Conservation (phyloP, 2,329 filamentous ascomycete genomes). For the Fusarium sp. region DNA sequence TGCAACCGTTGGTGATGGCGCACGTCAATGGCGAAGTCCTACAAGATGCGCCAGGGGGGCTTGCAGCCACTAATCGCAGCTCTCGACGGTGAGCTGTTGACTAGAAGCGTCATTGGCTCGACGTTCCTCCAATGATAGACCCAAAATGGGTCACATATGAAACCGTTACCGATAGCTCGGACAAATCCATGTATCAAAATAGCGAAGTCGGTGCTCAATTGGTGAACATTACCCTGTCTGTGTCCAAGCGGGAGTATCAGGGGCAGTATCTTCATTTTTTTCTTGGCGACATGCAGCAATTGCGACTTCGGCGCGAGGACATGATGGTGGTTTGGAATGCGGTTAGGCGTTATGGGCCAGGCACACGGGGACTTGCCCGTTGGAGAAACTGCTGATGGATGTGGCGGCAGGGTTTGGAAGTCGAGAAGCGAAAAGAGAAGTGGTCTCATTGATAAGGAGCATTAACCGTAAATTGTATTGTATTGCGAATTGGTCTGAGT, state of each 20-base stretch:
- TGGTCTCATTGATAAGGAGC: conserved; percentile 9
- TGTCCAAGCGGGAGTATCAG: not conserved
- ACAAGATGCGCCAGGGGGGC: conserved; percentile 14
- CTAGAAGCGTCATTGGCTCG: conserved; percentile 1
- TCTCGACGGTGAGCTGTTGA: not conserved
- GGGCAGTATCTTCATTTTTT: not conserved
- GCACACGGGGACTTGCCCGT: conserved; percentile 25
- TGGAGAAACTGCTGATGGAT: conserved; percentile 16
- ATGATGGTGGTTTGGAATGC: not conserved
- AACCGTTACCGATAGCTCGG: conserved; percentile 19
- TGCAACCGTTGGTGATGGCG: conserved; percentile 10
- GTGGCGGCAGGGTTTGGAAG: conserved; percentile 30
- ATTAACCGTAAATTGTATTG: too few species aligned
- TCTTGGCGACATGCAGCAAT: conserved; percentile 10
- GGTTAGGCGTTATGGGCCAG: conserved; percentile 8
- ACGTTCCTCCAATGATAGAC: not conserved
- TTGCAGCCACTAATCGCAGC: conserved; percentile 2
- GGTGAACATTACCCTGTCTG: not conserved
- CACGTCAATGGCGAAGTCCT: conserved; percentile 26
- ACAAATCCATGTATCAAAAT: conserved; percentile 9
- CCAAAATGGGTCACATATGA: not conserved
- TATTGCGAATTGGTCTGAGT: conserved; percentile 18
- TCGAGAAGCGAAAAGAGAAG: not conserved
- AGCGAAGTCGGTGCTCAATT: not conserved
- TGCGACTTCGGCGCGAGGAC: not conserved